Percentiles rank a stretch among this genome's conserved stretches.
phyloP scores from a whole-genome alignment of 257 asterid species.

The Ocimum tenuiflorum region DNA sequence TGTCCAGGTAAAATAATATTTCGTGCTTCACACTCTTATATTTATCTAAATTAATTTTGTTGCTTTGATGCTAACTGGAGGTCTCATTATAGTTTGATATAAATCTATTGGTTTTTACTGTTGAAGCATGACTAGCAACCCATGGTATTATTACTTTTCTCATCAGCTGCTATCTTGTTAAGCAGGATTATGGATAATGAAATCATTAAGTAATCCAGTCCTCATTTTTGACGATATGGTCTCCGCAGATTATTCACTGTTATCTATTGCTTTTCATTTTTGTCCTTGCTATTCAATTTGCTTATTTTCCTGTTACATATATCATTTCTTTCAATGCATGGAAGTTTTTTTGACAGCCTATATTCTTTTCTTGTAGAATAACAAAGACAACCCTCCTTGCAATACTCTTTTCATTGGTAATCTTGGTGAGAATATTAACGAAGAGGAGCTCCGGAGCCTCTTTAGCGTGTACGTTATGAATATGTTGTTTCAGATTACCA shows the following conservation, averaged over 20 bases:
- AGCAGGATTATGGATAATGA: neutral
- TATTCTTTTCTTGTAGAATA: constrained; percentile 50
- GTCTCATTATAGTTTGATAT: neutral
- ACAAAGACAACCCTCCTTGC: constrained; percentile 96
- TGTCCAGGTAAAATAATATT: constrained; percentile 56
- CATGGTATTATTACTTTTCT: neutral
- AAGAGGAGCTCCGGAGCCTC: constrained; percentile 90
- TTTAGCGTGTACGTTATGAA: constrained; percentile 53
- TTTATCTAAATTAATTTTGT: neutral
- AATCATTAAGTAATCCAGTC: neutral
- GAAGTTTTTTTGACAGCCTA: constrained; percentile 4
- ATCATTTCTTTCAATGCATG: neutral
- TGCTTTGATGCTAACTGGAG: constrained; percentile 7
- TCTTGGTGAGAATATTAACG: constrained; percentile 90
- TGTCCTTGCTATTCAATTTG: neutral
- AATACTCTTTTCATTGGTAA: constrained; percentile 97
- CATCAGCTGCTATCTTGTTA: neutral
- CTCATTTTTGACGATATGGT: neutral
- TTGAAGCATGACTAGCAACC: neutral
- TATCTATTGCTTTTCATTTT: neutral
- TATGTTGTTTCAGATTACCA: constrained; percentile 6
- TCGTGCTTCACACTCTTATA: neutral
- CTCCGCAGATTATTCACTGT: neutral
- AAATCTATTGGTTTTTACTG: neutral
- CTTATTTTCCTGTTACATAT: neutral